Evolutionary conservation across 106 monocot species (phyloP).

Genomic region (Phalaenopsis aphrodite): DNA sequence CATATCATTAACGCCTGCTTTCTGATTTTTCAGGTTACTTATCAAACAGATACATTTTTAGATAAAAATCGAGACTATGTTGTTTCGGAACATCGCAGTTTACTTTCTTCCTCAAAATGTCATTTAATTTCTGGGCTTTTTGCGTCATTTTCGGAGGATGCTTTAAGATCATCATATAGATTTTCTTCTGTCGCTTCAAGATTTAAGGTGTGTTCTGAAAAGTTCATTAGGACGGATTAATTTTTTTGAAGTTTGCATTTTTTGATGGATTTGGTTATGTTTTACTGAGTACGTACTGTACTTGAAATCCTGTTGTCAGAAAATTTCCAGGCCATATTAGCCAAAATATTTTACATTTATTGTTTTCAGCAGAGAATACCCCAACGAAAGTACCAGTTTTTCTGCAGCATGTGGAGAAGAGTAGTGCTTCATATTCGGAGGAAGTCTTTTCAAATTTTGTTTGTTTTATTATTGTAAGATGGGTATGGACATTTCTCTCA

Average conservation of each 20-base stretch:
- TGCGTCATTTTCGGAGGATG: conserved; percentile 50
- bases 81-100: conserved; percentile 75
- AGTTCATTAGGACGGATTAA: neutral
- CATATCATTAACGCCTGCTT: neutral
- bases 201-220: conserved; percentile 67
- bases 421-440: neutral
- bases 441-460: neutral
- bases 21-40: conserved; percentile 54
- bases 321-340: too few species aligned
- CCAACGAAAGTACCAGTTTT: too few species aligned
- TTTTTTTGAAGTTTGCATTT: neutral
- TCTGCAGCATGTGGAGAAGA: neutral
- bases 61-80: conserved; percentile 97
- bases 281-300: neutral
- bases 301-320: neutral
- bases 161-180: conserved; percentile 94
- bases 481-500: too few species aligned
- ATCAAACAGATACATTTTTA: conserved; percentile 84
- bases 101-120: conserved; percentile 82
- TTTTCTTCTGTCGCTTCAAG: conserved; percentile 95
- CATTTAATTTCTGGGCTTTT: conserved; percentile 82
- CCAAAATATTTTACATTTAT: neutral
- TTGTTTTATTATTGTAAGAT: neutral
- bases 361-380: neutral
- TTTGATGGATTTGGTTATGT: neutral